Percentiles rank a stretch among this genome's conserved stretches.
These are phyloP conservation scores for Gloeostereum incarnatum DNA, from an alignment of 768 basidiomycete genomes.

Conservation along the genomic window DNA sequence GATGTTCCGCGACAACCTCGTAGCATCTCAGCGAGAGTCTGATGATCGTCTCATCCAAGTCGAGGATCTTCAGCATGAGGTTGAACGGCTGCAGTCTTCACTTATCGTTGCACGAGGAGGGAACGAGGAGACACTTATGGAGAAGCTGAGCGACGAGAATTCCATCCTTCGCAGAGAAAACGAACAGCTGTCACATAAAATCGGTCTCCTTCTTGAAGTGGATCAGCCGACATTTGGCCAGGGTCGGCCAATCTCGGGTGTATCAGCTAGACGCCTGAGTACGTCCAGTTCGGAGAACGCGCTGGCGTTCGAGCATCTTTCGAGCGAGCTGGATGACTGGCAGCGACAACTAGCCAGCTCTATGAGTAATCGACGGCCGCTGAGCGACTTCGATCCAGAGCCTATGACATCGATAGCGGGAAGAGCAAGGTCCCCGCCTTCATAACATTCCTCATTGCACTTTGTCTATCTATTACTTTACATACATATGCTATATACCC, in stretches of 20 bases:
- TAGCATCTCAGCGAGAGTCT: slow-evolving; percentile 67
- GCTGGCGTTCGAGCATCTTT: slow-evolving; percentile 66
- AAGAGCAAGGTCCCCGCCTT: slow-evolving; percentile 50
- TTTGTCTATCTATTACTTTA: slow-evolving; percentile 18
- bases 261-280: slow-evolving; percentile 51
- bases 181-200: slow-evolving; percentile 86
- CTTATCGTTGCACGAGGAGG: slow-evolving; percentile 68
- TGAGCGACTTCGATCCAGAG: slow-evolving; percentile 64
- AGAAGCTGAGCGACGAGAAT: slow-evolving; percentile 81
- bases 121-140: slow-evolving; percentile 66
- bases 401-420: slow-evolving; percentile 44
- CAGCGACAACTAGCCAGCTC: slow-evolving; percentile 76
- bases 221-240: slow-evolving; percentile 68
- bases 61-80: slow-evolving; percentile 73
- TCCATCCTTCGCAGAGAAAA: slow-evolving; percentile 73
- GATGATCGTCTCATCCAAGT: slow-evolving; percentile 69
- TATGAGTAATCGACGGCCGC: slow-evolving; percentile 61
- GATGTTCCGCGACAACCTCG: slow-evolving; percentile 56
- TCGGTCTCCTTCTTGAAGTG: slow-evolving; percentile 79
- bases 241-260: slow-evolving; percentile 51
- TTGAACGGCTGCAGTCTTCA: slow-evolving; percentile 67
- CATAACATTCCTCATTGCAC: slow-evolving; percentile 28
- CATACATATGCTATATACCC: slow-evolving; percentile 42
- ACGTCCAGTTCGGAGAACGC: slow-evolving; percentile 80
- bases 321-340: slow-evolving; percentile 80